Conservation (phyloP, 805 yeast species). For the Myxozyma kluyveri region DNA sequence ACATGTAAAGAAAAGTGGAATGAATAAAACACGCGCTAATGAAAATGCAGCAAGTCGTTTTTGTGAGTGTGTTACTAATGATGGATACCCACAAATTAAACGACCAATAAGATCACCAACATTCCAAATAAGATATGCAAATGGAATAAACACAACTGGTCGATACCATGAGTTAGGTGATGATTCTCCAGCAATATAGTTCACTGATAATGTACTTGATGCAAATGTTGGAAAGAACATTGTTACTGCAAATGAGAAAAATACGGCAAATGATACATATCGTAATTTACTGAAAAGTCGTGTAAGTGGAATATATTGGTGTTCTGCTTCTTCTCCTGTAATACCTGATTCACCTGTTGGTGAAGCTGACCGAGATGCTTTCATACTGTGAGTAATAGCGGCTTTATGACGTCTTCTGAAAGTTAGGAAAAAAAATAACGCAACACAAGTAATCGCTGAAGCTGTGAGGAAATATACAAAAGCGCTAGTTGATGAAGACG, state of each 20-base stretch:
- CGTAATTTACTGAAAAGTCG: conserved; percentile 62
- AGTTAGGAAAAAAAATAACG: conserved; percentile 45
- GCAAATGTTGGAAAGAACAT: conserved; percentile 90
- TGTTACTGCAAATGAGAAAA: conserved; percentile 69
- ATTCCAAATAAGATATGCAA: conserved; percentile 84
- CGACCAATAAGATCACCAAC: conserved; percentile 83
- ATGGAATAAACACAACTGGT: conserved; percentile 58
- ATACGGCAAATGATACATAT: conserved; percentile 64
- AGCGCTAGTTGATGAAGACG: conserved; percentile 19
- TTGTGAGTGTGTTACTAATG: conserved; percentile 12
- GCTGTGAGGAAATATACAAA: conserved; percentile 51
- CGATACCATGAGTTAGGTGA: conserved; percentile 18
- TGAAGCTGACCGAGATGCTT: not conserved
- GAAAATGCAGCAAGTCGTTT: conserved; percentile 14
- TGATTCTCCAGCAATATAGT: conserved; percentile 36
- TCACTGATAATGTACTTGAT: conserved; percentile 56
- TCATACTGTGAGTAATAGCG: conserved; percentile 20
- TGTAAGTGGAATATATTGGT: conserved; percentile 54
- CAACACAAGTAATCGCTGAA: conserved; percentile 45
- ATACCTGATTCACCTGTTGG: not conserved
- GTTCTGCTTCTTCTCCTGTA: conserved; percentile 16
- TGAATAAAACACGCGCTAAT: conserved; percentile 41
- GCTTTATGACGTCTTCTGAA: conserved; percentile 36
- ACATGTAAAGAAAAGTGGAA: conserved; percentile 72
- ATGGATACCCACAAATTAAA: conserved; percentile 54